Percentiles rank a stretch among this genome's conserved stretches.
Conservation (phyloP, 2,329 filamentous ascomycete species). For the Penicillium sp. region DNA sequence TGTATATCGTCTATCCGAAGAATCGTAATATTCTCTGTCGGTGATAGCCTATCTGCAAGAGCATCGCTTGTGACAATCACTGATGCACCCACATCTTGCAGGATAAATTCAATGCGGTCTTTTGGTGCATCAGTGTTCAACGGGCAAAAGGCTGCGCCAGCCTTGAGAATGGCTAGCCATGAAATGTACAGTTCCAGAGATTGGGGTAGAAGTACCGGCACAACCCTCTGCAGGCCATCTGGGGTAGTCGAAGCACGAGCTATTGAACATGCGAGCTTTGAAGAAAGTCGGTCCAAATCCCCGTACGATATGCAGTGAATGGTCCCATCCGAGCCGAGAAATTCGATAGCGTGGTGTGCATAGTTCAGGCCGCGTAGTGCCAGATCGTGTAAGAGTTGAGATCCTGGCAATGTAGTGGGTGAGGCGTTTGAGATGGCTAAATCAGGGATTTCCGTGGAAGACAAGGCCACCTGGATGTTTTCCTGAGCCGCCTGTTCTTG, state of each 20-base stretch:
- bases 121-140: slow-evolving; percentile 71
- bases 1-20: slow-evolving; percentile 25
- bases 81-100: slow-evolving; percentile 68
- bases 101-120: slow-evolving; percentile 75
- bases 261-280: slow-evolving; percentile 54
- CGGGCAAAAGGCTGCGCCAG: slow-evolving; percentile 81
- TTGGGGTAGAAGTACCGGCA: slow-evolving; percentile 76
- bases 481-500: slow-evolving; percentile 21
- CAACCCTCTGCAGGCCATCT: slow-evolving; percentile 41
- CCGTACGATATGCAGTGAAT: slow-evolving; percentile 56
- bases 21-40: slow-evolving; percentile 20
- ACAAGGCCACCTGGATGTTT: slow-evolving; percentile 12
- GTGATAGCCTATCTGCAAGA: slow-evolving; percentile 22
- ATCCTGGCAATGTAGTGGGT: slow-evolving; percentile 53
- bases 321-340: slow-evolving; percentile 50
- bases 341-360: slow-evolving; percentile 59
- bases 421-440: slow-evolving; percentile 58
- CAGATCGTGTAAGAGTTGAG: slow-evolving; percentile 59
- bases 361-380: slow-evolving; percentile 47
- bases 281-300: slow-evolving; percentile 58
- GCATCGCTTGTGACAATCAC: slow-evolving; percentile 61
- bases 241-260: slow-evolving; percentile 22
- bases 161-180: slow-evolving; percentile 72
- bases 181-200: slow-evolving; percentile 73
- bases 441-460: slow-evolving; percentile 15